These are phyloP conservation scores for Candida palmyrensis DNA, from an alignment of 805 yeast genomes.

Conservation along the genomic window DNA sequence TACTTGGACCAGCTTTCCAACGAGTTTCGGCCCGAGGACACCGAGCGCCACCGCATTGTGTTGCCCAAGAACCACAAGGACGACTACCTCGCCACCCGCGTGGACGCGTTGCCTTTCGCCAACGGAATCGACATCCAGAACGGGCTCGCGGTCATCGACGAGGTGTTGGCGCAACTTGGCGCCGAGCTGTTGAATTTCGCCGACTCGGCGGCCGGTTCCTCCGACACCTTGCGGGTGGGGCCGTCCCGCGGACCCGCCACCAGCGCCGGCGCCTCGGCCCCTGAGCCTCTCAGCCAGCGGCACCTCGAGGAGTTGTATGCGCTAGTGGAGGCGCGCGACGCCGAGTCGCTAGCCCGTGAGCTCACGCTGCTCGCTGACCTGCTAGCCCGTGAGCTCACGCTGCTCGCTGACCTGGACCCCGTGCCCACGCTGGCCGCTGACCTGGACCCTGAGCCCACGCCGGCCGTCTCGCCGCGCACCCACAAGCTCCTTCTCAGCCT, in stretches of 20 bases:
- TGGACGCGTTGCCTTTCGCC: slow-evolving; percentile 73
- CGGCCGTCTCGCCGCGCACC: slow-evolving; percentile 48
- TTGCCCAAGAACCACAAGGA: slow-evolving; percentile 34
- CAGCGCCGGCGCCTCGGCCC: too few species aligned
- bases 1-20: slow-evolving; percentile 18
- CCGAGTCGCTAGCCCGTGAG: slow-evolving; percentile 37
- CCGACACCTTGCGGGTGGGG: slow-evolving; percentile 19
- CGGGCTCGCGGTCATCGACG: slow-evolving; percentile 49
- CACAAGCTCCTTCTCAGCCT: slow-evolving; percentile 53
- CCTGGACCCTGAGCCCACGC: slow-evolving; percentile 8
- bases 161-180: slow-evolving; percentile 47
- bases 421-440: slow-evolving; percentile 11
- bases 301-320: slow-evolving; percentile 16
- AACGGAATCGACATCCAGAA: slow-evolving; percentile 57
- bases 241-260: slow-evolving; percentile 17
- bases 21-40: slow-evolving; percentile 10
- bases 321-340: slow-evolving; percentile 37
- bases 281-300: slow-evolving; percentile 22
- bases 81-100: slow-evolving; percentile 52
- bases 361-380: slow-evolving; percentile 30
- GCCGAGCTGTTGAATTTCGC: slow-evolving; percentile 17
- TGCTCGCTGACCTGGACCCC: slow-evolving; percentile 29
- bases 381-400: slow-evolving; percentile 37
- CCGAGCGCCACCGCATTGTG: slow-evolving; percentile 7
- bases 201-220: slow-evolving; percentile 2